Percentiles rank a stretch among this genome's conserved stretches.
Evolutionary conservation across 495 filamentous ascomycete genomes (phyloP).

Genomic region (Trichoderma orchidacearum): DNA sequence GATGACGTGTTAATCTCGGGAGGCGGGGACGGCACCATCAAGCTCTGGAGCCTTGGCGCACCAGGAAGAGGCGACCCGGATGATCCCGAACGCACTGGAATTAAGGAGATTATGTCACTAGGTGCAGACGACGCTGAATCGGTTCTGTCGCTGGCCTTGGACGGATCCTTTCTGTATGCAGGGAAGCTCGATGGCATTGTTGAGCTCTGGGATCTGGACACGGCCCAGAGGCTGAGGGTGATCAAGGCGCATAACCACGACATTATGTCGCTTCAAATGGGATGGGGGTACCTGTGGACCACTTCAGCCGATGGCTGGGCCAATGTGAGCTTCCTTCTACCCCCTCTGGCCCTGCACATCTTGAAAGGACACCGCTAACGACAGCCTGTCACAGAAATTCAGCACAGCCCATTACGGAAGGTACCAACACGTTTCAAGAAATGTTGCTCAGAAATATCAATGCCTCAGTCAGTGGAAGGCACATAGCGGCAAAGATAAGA

Average conservation of each 20-base stretch:
- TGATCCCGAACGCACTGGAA: conserved; percentile 18
- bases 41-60: conserved; percentile 64
- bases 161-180: conserved; percentile 81
- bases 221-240: conserved; percentile 73
- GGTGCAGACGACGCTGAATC: conserved; percentile 69
- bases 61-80: conserved; percentile 10
- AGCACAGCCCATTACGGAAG: conserved; percentile 41
- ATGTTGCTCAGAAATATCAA: conserved; percentile 80
- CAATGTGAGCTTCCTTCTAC: conserved; percentile 41
- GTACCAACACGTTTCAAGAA: conserved; percentile 34
- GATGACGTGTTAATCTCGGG: conserved; percentile 80
- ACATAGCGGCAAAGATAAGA: conserved; percentile 39
- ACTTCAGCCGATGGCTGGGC: conserved; percentile 67
- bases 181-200: conserved; percentile 82
- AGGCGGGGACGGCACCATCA: conserved; percentile 85
- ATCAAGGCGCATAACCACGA: conserved; percentile 71
- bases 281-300: conserved; percentile 71
- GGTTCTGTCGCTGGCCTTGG: conserved; percentile 69
- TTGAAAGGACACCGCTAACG: not conserved
- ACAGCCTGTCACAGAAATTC: conserved; percentile 31
- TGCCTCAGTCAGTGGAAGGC: conserved; percentile 71
- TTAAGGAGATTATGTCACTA: conserved; percentile 45
- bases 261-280: conserved; percentile 72
- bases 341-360: not conserved
- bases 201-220: conserved; percentile 95